Evolutionary conservation across 208 protist genomes (phyloP).

Genomic region (Acanthamoeba rhysodes): DNA sequence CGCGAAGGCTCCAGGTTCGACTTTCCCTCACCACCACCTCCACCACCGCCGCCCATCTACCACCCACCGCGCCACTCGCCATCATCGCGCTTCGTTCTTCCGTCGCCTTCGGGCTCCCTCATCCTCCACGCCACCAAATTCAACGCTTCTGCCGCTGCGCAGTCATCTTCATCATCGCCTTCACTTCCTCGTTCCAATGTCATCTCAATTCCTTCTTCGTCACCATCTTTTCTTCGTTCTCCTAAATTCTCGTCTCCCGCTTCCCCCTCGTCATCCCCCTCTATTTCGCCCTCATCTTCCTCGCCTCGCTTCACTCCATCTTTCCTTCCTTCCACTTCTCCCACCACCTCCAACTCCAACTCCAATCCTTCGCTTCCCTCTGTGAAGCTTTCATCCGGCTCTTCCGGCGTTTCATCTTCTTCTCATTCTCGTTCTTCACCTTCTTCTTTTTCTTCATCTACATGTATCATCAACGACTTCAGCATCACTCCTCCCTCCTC

Average conservation of each 20-base stretch:
- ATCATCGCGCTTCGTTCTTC: neutral
- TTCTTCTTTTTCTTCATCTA: neutral
- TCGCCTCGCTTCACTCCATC: neutral
- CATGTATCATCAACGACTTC: neutral
- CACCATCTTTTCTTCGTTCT: slow-evolving; percentile 34
- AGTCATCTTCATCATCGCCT: neutral
- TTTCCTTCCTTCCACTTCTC: neutral
- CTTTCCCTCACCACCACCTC: neutral
- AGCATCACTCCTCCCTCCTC: neutral
- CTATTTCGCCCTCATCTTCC: slow-evolving; percentile 42
- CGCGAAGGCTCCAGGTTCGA: neutral
- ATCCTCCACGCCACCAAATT: slow-evolving; percentile 23
- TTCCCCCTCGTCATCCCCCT: neutral
- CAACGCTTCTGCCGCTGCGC: neutral
- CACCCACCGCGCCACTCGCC: neutral
- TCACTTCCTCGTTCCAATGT: neutral
- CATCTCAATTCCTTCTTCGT: neutral
- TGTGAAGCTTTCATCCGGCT: slow-evolving; percentile 8
- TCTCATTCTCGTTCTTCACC: neutral
- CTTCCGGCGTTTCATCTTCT: slow-evolving; percentile 28
- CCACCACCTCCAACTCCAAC: neutral
- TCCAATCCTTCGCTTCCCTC: slow-evolving; percentile 2
- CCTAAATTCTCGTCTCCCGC: neutral
- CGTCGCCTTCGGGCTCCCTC: slow-evolving; percentile 2
- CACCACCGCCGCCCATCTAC: neutral